phyloP scores from a whole-genome alignment of 305 asterid genomes.

The Solanum aculeatissimum region DNA sequence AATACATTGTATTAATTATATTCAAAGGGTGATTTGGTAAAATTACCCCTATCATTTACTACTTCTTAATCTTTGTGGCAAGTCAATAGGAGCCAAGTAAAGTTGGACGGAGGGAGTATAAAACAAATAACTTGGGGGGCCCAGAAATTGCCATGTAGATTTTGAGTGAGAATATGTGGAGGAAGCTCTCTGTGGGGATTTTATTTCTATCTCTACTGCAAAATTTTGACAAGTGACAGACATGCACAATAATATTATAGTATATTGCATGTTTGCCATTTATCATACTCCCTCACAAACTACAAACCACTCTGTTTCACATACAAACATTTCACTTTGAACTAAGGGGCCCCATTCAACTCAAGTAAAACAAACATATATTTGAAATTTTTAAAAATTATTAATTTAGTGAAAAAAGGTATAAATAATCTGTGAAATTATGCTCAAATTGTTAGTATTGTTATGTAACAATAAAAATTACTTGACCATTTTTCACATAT shows the following conservation, averaged over 20 bases:
- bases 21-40: too few species aligned
- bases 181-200: neutral
- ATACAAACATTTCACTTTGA: neutral
- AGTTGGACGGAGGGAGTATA: too few species aligned
- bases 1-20: too few species aligned
- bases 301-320: neutral
- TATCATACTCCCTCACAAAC: neutral
- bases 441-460: neutral
- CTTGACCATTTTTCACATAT: neutral
- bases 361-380: neutral
- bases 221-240: neutral
- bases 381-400: too few species aligned
- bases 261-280: neutral
- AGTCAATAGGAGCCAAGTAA: too few species aligned
- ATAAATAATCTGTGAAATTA: neutral
- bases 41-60: too few species aligned
- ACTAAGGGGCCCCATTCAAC: neutral
- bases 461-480: neutral
- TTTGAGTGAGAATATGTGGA: neutral
- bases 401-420: neutral
- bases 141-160: neutral
- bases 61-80: too few species aligned
- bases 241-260: neutral
- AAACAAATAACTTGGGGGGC: too few species aligned
- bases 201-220: neutral